Conservation (phyloP, 768 basidiomycete genomes). For the Pleurotus platypus region DNA sequence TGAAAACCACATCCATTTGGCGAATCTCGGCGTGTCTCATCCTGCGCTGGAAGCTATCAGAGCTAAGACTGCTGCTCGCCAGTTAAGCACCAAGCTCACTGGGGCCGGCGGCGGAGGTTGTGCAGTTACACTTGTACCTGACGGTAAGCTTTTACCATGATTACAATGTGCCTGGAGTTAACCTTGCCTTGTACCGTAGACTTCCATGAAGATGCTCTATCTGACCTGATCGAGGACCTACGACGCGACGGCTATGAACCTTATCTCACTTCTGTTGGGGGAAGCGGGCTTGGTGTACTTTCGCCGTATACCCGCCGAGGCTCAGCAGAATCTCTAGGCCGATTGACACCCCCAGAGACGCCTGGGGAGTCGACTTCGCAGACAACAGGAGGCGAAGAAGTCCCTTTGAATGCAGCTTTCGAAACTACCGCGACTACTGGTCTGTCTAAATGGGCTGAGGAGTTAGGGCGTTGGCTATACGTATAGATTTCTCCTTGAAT, state of each 20-base stretch:
- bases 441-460: conserved; percentile 12
- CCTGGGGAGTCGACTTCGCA: conserved; percentile 23
- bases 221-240: conserved; percentile 58
- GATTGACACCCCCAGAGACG: conserved; percentile 49
- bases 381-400: background rate
- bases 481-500: conserved; percentile 2
- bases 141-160: conserved; percentile 52
- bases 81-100: conserved; percentile 90
- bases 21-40: conserved; percentile 87
- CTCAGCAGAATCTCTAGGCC: conserved; percentile 24
- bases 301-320: conserved; percentile 40
- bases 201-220: conserved; percentile 58
- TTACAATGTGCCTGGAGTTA: background rate
- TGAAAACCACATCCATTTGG: conserved; percentile 87
- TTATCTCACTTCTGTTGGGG: conserved; percentile 91
- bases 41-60: conserved; percentile 81
- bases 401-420: conserved; percentile 3
- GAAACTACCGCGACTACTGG: background rate
- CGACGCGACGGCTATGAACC: conserved; percentile 66
- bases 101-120: conserved; percentile 99
- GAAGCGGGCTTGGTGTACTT: conserved; percentile 86
- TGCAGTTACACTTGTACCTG: conserved; percentile 91
- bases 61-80: conserved; percentile 56
- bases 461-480: conserved; percentile 13
- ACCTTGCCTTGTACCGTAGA: conserved; percentile 41